Percentiles rank a stretch among this genome's conserved stretches.
These are phyloP conservation scores for Calophaca sinica DNA, from an alignment of 306 rosid species.

Conservation along the genomic window DNA sequence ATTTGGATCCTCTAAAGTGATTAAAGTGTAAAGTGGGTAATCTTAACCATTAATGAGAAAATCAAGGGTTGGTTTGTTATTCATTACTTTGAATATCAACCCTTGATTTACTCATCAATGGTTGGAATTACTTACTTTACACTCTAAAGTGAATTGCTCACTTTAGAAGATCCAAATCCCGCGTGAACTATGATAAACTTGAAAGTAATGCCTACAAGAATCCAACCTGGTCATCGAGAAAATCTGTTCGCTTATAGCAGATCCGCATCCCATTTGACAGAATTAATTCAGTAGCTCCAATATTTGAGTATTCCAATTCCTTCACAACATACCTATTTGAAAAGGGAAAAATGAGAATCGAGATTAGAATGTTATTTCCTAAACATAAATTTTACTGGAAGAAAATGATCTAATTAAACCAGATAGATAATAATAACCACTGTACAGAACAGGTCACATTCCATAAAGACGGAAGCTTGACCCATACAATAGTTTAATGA, in stretches of 20 bases:
- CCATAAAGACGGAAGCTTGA: slow-evolving; percentile 14
- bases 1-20: too few species aligned
- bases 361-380: slow-evolving; percentile 38
- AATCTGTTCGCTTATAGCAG: slow-evolving; percentile 89
- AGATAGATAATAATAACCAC: slow-evolving; percentile 23
- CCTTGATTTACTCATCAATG: too few species aligned
- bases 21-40: too few species aligned
- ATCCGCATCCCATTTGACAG: slow-evolving; percentile 93
- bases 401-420: slow-evolving; percentile 36
- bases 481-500: slow-evolving; percentile 18
- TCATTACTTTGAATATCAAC: too few species aligned
- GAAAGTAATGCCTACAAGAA: slow-evolving; percentile 41
- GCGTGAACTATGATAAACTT: slow-evolving; percentile 35
- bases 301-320: slow-evolving; percentile 76
- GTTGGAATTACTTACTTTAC: too few species aligned
- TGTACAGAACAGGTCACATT: slow-evolving; percentile 22
- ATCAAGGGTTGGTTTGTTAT: too few species aligned
- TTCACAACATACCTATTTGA: slow-evolving; percentile 67
- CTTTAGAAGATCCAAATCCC: too few species aligned
- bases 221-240: slow-evolving; percentile 93
- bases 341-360: not conserved
- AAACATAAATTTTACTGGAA: slow-evolving; percentile 24
- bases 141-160: too few species aligned
- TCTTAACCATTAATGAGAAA: too few species aligned
- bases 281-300: slow-evolving; percentile 86